These are phyloP conservation scores for Tephrocybe sp. DNA, from an alignment of 768 basidiomycete species.

Conservation along the genomic window DNA sequence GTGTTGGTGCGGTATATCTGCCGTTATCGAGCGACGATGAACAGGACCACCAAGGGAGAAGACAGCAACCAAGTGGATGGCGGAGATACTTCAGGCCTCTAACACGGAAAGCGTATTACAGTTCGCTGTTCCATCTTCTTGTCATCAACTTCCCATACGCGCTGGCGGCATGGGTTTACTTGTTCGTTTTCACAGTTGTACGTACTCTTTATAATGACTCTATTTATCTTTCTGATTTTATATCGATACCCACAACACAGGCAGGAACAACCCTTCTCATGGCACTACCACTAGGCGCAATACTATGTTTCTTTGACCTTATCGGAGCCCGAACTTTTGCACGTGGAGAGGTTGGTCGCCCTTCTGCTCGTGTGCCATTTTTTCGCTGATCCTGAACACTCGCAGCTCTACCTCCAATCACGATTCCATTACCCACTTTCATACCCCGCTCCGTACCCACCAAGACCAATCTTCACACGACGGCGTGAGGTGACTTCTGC, in stretches of 20 bases:
- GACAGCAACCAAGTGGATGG: constrained; percentile 28
- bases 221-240: too few relatives aligned
- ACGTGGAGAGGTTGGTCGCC: constrained; percentile 56
- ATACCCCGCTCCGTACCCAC: constrained; percentile 62
- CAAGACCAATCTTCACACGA: constrained; percentile 74
- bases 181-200: constrained; percentile 80
- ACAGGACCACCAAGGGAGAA: constrained; percentile 11
- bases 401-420: constrained; percentile 63
- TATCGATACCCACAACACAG: constrained; percentile 35
- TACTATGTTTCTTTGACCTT: constrained; percentile 75
- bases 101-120: constrained; percentile 53
- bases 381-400: not conserved
- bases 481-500: constrained; percentile 44
- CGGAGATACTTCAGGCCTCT: constrained; percentile 66
- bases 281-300: constrained; percentile 71
- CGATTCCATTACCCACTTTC: constrained; percentile 67
- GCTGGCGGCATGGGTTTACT: constrained; percentile 71
- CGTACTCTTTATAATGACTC: constrained; percentile 24
- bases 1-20: constrained; percentile 9
- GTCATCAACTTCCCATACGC: constrained; percentile 80
- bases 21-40: constrained; percentile 13
- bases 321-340: constrained; percentile 71
- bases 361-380: not conserved
- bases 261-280: constrained; percentile 78
- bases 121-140: constrained; percentile 64